Percentiles rank a stretch among this genome's conserved stretches.
These are phyloP conservation scores for Zoysia japonica DNA, from an alignment of 176 grass and related monocot species.

Conservation along the genomic window DNA sequence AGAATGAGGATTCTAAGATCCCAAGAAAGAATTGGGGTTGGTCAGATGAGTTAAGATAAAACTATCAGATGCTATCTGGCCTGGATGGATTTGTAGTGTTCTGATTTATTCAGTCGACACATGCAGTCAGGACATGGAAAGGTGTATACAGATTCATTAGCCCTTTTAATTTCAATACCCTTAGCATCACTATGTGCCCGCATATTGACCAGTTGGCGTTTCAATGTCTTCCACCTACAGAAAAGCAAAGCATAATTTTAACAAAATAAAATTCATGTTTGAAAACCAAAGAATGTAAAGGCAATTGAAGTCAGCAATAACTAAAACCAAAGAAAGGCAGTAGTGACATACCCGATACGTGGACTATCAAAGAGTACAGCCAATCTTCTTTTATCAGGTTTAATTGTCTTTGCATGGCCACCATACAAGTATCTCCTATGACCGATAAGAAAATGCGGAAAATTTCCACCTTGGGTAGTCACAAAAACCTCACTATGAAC, in stretches of 20 bases:
- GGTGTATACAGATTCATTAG: conserved; percentile 87
- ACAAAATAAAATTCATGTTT: conserved; percentile 3
- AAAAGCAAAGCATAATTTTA: conserved; percentile 31
- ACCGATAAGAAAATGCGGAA: conserved; percentile 88
- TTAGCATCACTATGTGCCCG: conserved; percentile 81
- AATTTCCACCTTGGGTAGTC: conserved; percentile 98
- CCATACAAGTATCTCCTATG: conserved; percentile 92
- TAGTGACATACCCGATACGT: conserved; percentile 69
- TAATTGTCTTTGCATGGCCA: conserved; percentile 95
- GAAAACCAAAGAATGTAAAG: conserved; percentile 5
- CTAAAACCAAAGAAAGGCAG: neutral
- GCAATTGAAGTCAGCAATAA: conserved; percentile 13
- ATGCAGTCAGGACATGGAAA: conserved; percentile 92
- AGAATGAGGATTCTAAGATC: conserved; percentile 58
- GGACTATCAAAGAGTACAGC: conserved; percentile 87
- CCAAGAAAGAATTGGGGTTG: conserved; percentile 48
- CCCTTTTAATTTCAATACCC: conserved; percentile 88
- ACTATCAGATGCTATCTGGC: conserved; percentile 54
- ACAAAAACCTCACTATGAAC: conserved; percentile 93
- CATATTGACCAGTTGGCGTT: conserved; percentile 78
- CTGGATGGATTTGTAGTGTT: conserved; percentile 53
- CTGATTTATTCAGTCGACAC: conserved; percentile 72
- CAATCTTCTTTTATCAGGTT: conserved; percentile 96
- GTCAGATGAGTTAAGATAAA: conserved; percentile 39
- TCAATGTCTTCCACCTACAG: conserved; percentile 88